Conservation (phyloP, 139 green algal genomes). For the Pseudopediastrum boryanum region DNA sequence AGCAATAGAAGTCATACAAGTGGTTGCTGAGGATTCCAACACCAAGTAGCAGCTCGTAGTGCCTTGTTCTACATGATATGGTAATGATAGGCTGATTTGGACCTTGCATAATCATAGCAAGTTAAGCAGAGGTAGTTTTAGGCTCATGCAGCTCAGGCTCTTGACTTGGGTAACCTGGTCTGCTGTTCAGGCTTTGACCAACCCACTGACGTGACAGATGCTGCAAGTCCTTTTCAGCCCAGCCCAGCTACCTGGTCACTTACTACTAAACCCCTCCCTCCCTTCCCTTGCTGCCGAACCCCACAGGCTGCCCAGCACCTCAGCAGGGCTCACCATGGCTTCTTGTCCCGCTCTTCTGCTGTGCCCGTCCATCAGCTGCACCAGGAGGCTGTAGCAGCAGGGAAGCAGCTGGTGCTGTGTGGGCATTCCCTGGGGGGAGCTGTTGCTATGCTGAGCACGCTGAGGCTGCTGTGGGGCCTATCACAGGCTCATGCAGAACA, state of each 20-base stretch:
- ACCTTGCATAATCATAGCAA: too few relatives aligned
- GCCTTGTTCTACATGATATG: neutral
- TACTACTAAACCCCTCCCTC: neutral
- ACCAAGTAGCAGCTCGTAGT: neutral
- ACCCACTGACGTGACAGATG: neutral
- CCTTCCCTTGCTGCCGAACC: too few relatives aligned
- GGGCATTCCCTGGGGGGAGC: constrained; percentile 30
- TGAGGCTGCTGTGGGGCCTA: constrained; percentile 18
- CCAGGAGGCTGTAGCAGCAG: constrained; percentile 12
- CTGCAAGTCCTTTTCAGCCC: neutral
- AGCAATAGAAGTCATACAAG: neutral
- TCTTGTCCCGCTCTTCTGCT: neutral
- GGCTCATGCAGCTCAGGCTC: too few relatives aligned
- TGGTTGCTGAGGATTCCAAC: neutral
- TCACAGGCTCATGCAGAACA: neutral
- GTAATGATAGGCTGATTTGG: too few relatives aligned
- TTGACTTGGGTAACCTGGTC: too few relatives aligned
- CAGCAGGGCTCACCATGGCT: too few relatives aligned
- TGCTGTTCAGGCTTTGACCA: too few relatives aligned
- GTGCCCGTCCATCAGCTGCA: constrained; percentile 12
- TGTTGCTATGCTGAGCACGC: constrained; percentile 20
- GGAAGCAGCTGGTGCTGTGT: constrained; percentile 34
- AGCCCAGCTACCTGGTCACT: neutral
- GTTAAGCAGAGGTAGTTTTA: neutral
- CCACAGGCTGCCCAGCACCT: too few relatives aligned